A percentile compares a stretch with the other conserved stretches of the same genome.
phyloP scores from a whole-genome alignment of 2,329 filamentous ascomycete species.

The Rutstroemia sp. region DNA sequence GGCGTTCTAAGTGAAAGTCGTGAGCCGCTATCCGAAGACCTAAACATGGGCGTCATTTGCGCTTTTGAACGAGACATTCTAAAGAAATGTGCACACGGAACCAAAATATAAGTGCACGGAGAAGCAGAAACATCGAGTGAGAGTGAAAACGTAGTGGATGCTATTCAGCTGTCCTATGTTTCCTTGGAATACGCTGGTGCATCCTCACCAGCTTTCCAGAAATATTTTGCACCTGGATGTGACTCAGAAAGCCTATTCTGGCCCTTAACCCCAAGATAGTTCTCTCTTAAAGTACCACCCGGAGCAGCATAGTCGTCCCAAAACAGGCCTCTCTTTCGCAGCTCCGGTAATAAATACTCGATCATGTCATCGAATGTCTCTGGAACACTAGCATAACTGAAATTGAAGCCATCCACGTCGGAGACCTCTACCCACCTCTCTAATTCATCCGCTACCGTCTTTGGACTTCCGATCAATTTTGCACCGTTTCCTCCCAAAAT shows the following conservation, averaged over 20 bases:
- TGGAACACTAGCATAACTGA: conserved; percentile 40
- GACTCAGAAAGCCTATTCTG: conserved; percentile 42
- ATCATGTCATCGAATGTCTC: conserved; percentile 62
- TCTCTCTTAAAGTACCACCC: conserved; percentile 53
- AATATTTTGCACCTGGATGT: conserved; percentile 40
- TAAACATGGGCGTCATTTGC: too few relatives aligned
- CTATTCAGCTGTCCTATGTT: too few relatives aligned
- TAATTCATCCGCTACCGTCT: conserved; percentile 21
- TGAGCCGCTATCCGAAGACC: too few relatives aligned
- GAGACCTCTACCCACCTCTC: conserved; percentile 22
- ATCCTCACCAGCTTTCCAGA: conserved; percentile 31
- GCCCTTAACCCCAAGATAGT: conserved; percentile 45
- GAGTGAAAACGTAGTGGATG: too few relatives aligned
- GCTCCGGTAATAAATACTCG: conserved; percentile 56
- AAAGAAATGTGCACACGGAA: too few relatives aligned
- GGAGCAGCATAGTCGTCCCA: conserved; percentile 43
- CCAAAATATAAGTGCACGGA: too few relatives aligned
- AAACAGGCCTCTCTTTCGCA: conserved; percentile 51
- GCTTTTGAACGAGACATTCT: too few relatives aligned
- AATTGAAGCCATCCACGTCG: conserved; percentile 24
- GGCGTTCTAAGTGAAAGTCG: too few relatives aligned
- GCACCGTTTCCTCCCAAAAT: conserved; percentile 22
- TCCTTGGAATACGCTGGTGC: conserved; percentile 11
- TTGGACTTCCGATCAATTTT: conserved; percentile 20
- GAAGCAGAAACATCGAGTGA: too few relatives aligned